phyloP scores from a whole-genome alignment of 2,329 filamentous ascomycete genomes.

The Pyrenochaeta sp. region DNA sequence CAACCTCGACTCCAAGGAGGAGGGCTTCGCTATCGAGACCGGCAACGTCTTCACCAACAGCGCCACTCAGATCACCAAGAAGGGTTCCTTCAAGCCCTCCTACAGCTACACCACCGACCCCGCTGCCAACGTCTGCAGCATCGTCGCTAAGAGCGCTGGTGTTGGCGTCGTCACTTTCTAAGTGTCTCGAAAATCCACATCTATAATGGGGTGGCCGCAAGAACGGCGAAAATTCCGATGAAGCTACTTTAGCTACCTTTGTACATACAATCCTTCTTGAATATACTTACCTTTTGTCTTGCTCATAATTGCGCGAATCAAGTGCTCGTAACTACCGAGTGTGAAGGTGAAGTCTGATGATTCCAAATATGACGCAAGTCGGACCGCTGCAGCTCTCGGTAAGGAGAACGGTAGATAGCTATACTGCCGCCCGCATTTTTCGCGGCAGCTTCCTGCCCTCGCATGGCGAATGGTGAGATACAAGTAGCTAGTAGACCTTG shows the following conservation, averaged over 20 bases:
- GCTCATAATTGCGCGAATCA: neutral
- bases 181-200: neutral
- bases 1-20: constrained; percentile 62
- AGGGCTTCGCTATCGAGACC: constrained; percentile 55
- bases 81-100: constrained; percentile 60
- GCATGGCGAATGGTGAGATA: too few relatives aligned
- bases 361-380: neutral
- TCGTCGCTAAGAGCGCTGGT: constrained; percentile 39
- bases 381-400: too few relatives aligned
- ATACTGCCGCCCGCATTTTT: too few relatives aligned
- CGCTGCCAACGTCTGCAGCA: constrained; percentile 33
- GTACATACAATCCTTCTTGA: constrained; percentile 29
- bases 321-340: too few relatives aligned
- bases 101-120: constrained; percentile 58
- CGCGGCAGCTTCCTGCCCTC: too few relatives aligned
- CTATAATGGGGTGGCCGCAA: neutral
- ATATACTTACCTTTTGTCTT: constrained; percentile 18
- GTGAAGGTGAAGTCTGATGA: too few relatives aligned
- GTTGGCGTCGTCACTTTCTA: constrained; percentile 43
- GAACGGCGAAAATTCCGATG: constrained; percentile 4
- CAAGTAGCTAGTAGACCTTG: too few relatives aligned
- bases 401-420: too few relatives aligned
- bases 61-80: constrained; percentile 55
- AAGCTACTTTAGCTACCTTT: constrained; percentile 10
- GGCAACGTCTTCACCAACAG: constrained; percentile 55